Conservation (phyloP, 2,329 filamentous ascomycete species). For the Aureobasidium subglaciale region DNA sequence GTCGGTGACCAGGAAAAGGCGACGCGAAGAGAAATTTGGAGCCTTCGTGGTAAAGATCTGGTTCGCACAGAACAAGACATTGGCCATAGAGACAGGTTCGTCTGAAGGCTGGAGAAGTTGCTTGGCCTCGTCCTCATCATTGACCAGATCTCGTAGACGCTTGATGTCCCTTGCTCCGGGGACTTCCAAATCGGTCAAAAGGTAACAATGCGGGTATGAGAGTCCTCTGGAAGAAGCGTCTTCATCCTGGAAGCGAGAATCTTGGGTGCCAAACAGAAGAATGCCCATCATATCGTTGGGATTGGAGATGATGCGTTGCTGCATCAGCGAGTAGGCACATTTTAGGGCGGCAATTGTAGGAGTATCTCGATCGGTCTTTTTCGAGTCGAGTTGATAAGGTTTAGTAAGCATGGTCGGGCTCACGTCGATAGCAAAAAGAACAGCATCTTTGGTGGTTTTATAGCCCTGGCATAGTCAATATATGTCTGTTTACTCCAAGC, state of each 20-base stretch:
- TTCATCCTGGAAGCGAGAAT: slow-evolving; percentile 69
- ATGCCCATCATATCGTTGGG: slow-evolving; percentile 97
- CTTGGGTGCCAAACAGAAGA: slow-evolving; percentile 80
- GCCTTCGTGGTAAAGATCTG: slow-evolving; percentile 94
- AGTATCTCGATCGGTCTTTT: slow-evolving; percentile 71
- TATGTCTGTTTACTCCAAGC: neutral
- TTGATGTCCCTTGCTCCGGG: slow-evolving; percentile 85
- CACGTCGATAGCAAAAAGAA: slow-evolving; percentile 91
- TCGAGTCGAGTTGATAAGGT: slow-evolving; percentile 58
- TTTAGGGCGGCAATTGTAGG: slow-evolving; percentile 79
- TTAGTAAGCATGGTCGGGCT: slow-evolving; percentile 75
- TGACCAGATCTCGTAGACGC: slow-evolving; percentile 64
- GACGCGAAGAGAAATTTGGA: slow-evolving; percentile 83
- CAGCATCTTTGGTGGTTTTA: slow-evolving; percentile 90
- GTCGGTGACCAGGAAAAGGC: slow-evolving; percentile 94
- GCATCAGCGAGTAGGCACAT: slow-evolving; percentile 91
- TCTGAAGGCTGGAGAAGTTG: slow-evolving; percentile 62
- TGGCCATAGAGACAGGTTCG: slow-evolving; percentile 72
- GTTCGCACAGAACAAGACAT: slow-evolving; percentile 88
- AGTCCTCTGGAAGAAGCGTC: slow-evolving; percentile 51
- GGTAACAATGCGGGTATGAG: slow-evolving; percentile 84
- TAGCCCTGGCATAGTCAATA: slow-evolving; percentile 56
- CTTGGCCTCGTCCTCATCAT: slow-evolving; percentile 67
- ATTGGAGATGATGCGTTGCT: slow-evolving; percentile 95
- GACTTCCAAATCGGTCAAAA: slow-evolving; percentile 80